Percentiles rank a stretch among this genome's conserved stretches.
Evolutionary conservation across 2,329 filamentous ascomycete genomes (phyloP).

Genomic region (Ceratocystis destructans): DNA sequence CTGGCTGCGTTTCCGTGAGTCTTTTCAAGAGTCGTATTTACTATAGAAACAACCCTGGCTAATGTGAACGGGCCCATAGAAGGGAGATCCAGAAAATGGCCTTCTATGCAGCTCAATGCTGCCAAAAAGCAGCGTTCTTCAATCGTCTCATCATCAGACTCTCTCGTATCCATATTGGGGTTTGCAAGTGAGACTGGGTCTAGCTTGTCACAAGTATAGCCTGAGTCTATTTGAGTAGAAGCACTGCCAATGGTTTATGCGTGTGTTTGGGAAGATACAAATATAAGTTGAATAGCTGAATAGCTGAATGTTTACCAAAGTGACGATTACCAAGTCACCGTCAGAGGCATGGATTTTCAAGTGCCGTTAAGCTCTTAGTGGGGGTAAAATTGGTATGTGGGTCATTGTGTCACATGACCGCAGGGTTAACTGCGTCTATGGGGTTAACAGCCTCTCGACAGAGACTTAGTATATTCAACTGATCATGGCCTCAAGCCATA

Average conservation of each 20-base stretch:
- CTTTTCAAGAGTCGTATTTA: slow-evolving; percentile 48
- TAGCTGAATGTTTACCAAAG: background rate
- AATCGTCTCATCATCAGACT: slow-evolving; percentile 35
- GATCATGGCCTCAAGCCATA: too few species aligned
- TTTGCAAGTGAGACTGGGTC: background rate
- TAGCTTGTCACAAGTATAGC: background rate
- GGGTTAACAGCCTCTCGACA: background rate
- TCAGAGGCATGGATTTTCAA: background rate
- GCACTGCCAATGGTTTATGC: too few species aligned
- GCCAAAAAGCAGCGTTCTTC: slow-evolving; percentile 51
- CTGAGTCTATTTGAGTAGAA: too few species aligned
- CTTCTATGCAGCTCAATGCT: slow-evolving; percentile 47
- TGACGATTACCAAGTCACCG: background rate
- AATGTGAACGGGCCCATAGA: slow-evolving; percentile 44
- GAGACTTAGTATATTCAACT: too few species aligned
- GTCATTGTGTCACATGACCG: background rate
- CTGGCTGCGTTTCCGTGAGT: slow-evolving; percentile 48
- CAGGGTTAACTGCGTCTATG: background rate
- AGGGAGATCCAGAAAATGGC: slow-evolving; percentile 44
- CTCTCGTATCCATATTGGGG: slow-evolving; percentile 1
- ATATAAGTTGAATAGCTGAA: background rate
- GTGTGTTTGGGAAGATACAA: too few species aligned
- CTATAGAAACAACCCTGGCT: slow-evolving; percentile 41
- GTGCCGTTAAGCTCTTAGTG: background rate
- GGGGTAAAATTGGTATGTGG: background rate